These are phyloP conservation scores for Xerophyta viscosa DNA, from an alignment of 106 monocot species.

Conservation along the genomic window DNA sequence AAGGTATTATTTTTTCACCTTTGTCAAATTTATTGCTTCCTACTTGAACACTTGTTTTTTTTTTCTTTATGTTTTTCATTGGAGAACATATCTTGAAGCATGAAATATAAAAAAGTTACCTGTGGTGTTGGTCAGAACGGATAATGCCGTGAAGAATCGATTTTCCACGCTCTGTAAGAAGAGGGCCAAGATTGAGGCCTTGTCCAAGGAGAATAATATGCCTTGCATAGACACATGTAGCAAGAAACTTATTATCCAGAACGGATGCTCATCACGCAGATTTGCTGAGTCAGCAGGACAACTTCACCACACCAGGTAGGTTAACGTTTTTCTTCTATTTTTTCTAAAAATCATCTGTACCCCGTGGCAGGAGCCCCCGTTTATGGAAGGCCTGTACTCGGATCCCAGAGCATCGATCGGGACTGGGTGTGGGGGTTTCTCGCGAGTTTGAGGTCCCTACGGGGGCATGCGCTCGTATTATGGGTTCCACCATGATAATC, in stretches of 20 bases:
- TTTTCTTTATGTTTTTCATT: neutral
- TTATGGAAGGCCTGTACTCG: too few relatives aligned
- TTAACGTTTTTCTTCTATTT: neutral
- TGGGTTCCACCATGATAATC: too few relatives aligned
- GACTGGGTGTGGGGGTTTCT: too few relatives aligned
- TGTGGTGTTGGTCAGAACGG: conserved; percentile 40
- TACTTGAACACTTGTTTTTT: too few relatives aligned
- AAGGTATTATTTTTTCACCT: conserved; percentile 36
- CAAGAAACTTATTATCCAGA: conserved; percentile 21
- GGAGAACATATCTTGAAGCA: too few relatives aligned
- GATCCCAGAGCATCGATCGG: too few relatives aligned
- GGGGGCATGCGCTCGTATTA: too few relatives aligned
- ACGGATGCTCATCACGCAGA: conserved; percentile 4
- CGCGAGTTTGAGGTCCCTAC: too few relatives aligned
- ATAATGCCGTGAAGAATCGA: conserved; percentile 96
- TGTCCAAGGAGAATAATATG: conserved; percentile 50
- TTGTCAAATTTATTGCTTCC: too few relatives aligned
- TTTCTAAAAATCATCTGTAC: too few relatives aligned
- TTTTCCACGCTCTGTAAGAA: conserved; percentile 91
- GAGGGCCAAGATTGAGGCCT: conserved; percentile 50
- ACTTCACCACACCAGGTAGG: conserved; percentile 56
- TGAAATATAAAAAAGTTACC: too few relatives aligned
- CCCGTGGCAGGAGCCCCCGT: too few relatives aligned
- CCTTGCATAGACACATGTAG: conserved; percentile 9
- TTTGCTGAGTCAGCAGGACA: conserved; percentile 17